phyloP scores from a whole-genome alignment of 495 filamentous ascomycete species.

The Collariella sp. region DNA sequence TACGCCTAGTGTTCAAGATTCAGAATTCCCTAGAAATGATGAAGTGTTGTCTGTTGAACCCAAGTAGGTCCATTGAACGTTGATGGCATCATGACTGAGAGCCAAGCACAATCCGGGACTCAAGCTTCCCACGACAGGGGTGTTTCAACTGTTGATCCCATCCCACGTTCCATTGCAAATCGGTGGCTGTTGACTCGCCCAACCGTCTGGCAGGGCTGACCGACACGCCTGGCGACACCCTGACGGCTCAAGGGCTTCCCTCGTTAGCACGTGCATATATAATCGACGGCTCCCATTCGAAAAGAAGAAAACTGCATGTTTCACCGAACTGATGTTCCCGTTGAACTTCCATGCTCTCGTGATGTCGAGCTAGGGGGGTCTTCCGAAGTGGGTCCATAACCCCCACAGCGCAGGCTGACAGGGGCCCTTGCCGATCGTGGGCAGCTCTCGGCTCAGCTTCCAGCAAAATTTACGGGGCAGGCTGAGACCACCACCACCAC shows the following conservation, averaged over 20 bases:
- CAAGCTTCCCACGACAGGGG: background rate
- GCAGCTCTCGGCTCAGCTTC: background rate
- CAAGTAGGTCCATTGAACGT: background rate
- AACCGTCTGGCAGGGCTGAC: background rate
- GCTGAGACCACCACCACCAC: background rate
- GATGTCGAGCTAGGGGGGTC: background rate
- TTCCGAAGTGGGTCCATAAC: background rate
- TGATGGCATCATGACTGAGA: background rate
- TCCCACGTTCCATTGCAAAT: background rate
- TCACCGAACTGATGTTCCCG: no score
- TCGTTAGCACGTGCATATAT: no score
- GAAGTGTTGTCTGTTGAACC: no score
- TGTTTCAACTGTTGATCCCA: background rate
- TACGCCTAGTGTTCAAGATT: background rate
- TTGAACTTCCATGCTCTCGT: no score
- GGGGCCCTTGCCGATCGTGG: background rate
- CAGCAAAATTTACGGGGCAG: background rate
- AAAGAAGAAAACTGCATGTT: background rate
- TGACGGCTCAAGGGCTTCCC: no score
- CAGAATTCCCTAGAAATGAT: background rate
- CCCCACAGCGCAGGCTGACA: background rate
- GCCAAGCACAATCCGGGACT: background rate
- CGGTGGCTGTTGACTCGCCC: background rate
- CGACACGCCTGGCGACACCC: background rate
- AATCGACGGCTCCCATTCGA: no score